A percentile compares a stretch with the other conserved stretches of the same genome.
Conservation (phyloP, 163 green algal genomes). For the Chlorella variabilis region DNA sequence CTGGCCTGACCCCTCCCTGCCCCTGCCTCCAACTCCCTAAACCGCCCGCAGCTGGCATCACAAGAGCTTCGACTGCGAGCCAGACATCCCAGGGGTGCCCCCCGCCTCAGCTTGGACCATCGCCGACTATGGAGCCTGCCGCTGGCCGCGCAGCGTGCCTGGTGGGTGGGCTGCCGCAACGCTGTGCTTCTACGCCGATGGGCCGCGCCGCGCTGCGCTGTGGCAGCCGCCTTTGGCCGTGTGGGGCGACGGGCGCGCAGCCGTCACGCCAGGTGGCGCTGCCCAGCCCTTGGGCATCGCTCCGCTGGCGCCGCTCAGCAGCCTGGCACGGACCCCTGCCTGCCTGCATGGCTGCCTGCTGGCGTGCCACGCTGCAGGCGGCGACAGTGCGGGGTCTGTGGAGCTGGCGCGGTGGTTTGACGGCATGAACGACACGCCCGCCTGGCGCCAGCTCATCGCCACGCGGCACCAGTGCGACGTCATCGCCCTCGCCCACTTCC, state of each 20-base stretch:
- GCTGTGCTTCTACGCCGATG: too few species aligned
- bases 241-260: too few species aligned
- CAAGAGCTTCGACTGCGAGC: constrained; percentile 61
- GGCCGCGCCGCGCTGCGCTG: too few species aligned
- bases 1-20: neutral
- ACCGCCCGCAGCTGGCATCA: constrained; percentile 28
- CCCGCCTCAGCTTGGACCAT: constrained; percentile 53
- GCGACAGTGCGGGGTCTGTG: constrained; percentile 5
- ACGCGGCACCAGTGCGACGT: constrained; percentile 39
- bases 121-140: constrained; percentile 56
- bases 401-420: constrained; percentile 57
- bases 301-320: too few species aligned
- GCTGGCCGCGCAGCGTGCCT: constrained; percentile 47
- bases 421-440: constrained; percentile 38
- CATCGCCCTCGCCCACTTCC: constrained; percentile 74
- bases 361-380: too few species aligned
- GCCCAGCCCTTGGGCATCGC: too few species aligned
- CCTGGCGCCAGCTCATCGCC: neutral
- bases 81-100: constrained; percentile 66
- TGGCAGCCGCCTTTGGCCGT: too few species aligned
- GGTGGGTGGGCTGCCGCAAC: neutral
- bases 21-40: too few species aligned
- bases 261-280: too few species aligned
- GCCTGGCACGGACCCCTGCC: too few species aligned
- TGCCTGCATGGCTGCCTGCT: neutral